Evolutionary conservation across 2,329 filamentous ascomycete species (phyloP).

Genomic region (Fusarium armeniacum): DNA sequence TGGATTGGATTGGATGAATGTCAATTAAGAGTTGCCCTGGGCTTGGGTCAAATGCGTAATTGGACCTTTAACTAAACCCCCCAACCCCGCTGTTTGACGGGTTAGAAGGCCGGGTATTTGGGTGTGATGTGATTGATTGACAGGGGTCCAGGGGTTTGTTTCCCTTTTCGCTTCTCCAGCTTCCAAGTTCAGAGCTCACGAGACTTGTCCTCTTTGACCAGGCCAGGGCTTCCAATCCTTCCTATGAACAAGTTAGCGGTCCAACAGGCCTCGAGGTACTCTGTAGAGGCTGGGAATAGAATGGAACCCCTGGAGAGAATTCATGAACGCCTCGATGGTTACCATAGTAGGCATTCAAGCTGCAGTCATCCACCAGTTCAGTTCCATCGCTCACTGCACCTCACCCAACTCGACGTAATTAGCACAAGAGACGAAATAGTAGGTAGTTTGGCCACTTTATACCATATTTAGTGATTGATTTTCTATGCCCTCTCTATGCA

Average conservation of each 20-base stretch:
- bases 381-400: conserved; percentile 8
- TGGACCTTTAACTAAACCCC: not conserved
- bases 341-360: conserved; percentile 4
- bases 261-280: not conserved
- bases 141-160: conserved; percentile 35
- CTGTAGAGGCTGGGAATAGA: not conserved
- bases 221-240: conserved; percentile 26
- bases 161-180: conserved; percentile 17
- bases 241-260: conserved; percentile 8
- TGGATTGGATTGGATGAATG: conserved; percentile 30
- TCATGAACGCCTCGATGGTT: not conserved
- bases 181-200: conserved; percentile 34
- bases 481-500: not conserved
- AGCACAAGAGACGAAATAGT: not conserved
- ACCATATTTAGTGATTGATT: not conserved
- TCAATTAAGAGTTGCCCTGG: conserved; percentile 33
- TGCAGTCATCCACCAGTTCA: conserved; percentile 23
- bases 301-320: conserved; percentile 12
- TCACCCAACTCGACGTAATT: not conserved
- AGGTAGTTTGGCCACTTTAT: no score
- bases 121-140: conserved; percentile 23
- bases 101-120: conserved; percentile 21
- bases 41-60: conserved; percentile 16
- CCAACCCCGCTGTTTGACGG: conserved; percentile 31
- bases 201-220: conserved; percentile 23